Base-by-base conservation (phyloP, 495 filamentous ascomycete genomes). In the Xylaria castorea region DNA sequence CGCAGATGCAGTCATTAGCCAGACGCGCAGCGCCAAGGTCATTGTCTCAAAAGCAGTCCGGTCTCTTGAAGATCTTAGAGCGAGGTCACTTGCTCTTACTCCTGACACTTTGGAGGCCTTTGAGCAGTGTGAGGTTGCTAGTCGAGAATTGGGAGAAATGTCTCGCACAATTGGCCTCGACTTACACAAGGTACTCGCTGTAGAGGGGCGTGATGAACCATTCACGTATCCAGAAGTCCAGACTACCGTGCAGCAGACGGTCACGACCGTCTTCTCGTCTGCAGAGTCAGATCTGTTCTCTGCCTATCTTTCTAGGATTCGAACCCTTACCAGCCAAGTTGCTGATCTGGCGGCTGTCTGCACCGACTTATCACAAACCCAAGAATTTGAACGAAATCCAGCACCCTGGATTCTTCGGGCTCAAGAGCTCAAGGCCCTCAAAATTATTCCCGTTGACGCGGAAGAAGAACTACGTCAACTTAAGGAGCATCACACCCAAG, bases 371-470 rank as follows among this genome's bases (percentile, higher is more conserved):
- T 88, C 89, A 61, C 91, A 92, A 69, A 95, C 93, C 0, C 87
- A 91, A 34, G 96, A 98, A 78, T 97, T 98, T 76, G 93, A 97
- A 69, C 88, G 88, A 72, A 87, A 83, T 3, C 73, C 76, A 0
- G 85, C 90, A 9, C 96, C 96, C 4, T 99, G 96, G 96, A 85
- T 95, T 62, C 82, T 93, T n/a, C 89, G 94, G 38, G 88, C 93
- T 27, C 86, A 90, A 40, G 91, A 97, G 71, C 85, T 97, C 40
- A 92, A 91, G 76, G 88, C 88, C 16, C 91, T 91, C 69, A 95
- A 94, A 80, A 89, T 87, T 3, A 87, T 91, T n/a, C 90, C 92
- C 2, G 84, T 92, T 11, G 93, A 97, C 73, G 91, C 91, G 9
- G 94, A 97, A 75, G 89, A 93, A 71, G 91, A 95, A 75, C 87